These are phyloP conservation scores for Entomortierella chlamydospora DNA, from an alignment of 192 early-diverging fungal species.

Conservation along the genomic window DNA sequence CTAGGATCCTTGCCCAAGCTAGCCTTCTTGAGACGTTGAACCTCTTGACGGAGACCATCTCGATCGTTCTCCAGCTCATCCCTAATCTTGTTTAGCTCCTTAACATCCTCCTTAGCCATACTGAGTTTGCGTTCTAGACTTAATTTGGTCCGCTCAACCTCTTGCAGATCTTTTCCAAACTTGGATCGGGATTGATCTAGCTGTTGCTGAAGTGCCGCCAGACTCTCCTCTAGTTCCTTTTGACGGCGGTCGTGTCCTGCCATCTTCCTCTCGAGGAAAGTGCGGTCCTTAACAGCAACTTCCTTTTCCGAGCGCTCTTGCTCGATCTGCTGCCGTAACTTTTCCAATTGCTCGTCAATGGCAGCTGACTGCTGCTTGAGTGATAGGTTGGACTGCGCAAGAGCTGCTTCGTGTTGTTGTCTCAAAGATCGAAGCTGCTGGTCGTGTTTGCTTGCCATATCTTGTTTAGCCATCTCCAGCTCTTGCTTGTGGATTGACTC, in stretches of 20 bases:
- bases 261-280: slow-evolving; percentile 39
- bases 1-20: neutral
- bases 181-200: slow-evolving; percentile 40
- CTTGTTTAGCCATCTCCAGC: slow-evolving; percentile 28
- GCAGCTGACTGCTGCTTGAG: neutral
- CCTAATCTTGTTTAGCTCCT: slow-evolving; percentile 49
- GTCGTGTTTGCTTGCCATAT: slow-evolving; percentile 18
- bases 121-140: slow-evolving; percentile 47
- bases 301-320: slow-evolving; percentile 44
- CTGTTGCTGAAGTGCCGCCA: slow-evolving; percentile 27
- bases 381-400: slow-evolving; percentile 16
- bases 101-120: slow-evolving; percentile 49
- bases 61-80: slow-evolving; percentile 47
- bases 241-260: slow-evolving; percentile 46
- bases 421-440: slow-evolving; percentile 30
- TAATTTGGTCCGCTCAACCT: slow-evolving; percentile 37
- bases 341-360: slow-evolving; percentile 43
- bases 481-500: slow-evolving; percentile 50
- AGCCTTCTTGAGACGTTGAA: slow-evolving; percentile 39
- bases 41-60: slow-evolving; percentile 20
- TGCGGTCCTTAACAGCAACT: slow-evolving; percentile 43
- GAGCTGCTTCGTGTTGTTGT: slow-evolving; percentile 19
- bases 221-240: slow-evolving; percentile 39
- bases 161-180: slow-evolving; percentile 41
- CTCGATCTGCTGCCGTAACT: slow-evolving; percentile 24